Evolutionary conservation across 1,139 yeast species (phyloP).

Genomic region (Zhuliangozyma blackwelliae): DNA sequence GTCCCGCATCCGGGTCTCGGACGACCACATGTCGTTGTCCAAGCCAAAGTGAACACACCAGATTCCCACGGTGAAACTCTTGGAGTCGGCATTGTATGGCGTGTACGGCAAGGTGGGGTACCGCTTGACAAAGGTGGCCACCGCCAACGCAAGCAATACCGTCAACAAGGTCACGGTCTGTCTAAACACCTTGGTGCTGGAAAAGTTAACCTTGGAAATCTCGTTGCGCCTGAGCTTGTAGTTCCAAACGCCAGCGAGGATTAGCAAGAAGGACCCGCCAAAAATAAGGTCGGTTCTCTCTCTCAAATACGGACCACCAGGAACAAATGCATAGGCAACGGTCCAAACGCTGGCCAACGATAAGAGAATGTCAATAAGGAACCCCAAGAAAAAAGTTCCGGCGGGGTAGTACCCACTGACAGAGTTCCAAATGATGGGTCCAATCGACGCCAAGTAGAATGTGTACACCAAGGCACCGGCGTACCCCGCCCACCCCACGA

Average conservation of each 20-base stretch:
- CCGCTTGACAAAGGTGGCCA: conserved; percentile 50
- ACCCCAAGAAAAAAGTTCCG: conserved; percentile 52
- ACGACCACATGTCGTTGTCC: conserved; percentile 98
- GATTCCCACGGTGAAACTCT: conserved; percentile 85
- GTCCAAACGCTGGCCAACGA: conserved; percentile 89
- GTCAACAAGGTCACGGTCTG: conserved; percentile 24
- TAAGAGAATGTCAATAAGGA: conserved; percentile 52
- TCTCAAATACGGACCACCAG: conserved; percentile 82
- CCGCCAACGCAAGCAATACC: conserved; percentile 28
- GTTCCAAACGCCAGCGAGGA: conserved; percentile 37
- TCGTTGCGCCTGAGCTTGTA: conserved; percentile 23
- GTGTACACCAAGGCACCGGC: conserved; percentile 69
- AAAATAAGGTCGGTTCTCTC: conserved; percentile 82
- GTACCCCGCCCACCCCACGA: conserved; percentile 79
- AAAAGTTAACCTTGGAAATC: conserved; percentile 18
- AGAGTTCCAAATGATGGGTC: conserved; percentile 61
- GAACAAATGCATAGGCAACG: conserved; percentile 97
- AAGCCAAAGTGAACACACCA: conserved; percentile 98
- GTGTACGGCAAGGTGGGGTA: conserved; percentile 46
- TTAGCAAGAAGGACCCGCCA: conserved; percentile 40
- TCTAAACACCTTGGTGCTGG: conserved; percentile 18
- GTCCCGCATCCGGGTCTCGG: conserved; percentile 84
- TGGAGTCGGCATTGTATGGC: conserved; percentile 76
- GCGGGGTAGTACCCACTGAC: conserved; percentile 59
- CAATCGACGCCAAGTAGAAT: conserved; percentile 56